These are phyloP conservation scores for Solanum hybrid DNA, from an alignment of 305 asterid genomes.

Conservation along the genomic window DNA sequence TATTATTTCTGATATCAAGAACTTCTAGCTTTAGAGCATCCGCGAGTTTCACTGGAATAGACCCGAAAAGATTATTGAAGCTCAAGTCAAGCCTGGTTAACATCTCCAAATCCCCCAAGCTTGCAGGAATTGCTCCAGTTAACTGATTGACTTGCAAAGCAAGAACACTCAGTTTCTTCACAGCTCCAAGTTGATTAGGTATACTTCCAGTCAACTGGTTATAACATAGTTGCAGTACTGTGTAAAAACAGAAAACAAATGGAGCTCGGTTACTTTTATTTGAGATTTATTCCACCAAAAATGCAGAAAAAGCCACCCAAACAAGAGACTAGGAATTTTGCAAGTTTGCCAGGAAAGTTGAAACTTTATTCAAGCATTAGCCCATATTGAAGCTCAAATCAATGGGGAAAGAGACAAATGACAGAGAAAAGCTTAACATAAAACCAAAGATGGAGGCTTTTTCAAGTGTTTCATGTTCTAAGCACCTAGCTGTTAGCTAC, in stretches of 20 bases:
- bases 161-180: conserved; percentile 66
- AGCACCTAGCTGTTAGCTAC: not conserved
- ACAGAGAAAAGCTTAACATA: not conserved
- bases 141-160: conserved; percentile 77
- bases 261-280: not conserved
- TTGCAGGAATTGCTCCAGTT: conserved; percentile 88
- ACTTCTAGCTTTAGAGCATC: conserved; percentile 46
- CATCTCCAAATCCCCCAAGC: conserved; percentile 47
- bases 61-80: conserved; percentile 64
- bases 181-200: conserved; percentile 61
- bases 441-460: not conserved
- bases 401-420: not conserved
- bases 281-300: not conserved
- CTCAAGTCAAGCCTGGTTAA: conserved; percentile 83
- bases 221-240: conserved; percentile 89
- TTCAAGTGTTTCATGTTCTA: not conserved
- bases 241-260: conserved; percentile 1
- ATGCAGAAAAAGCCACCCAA: not conserved
- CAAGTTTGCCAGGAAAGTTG: not conserved
- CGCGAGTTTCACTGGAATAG: conserved; percentile 58
- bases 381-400: not conserved
- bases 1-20: conserved; percentile 71
- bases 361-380: not conserved
- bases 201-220: conserved; percentile 65
- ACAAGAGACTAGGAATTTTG: not conserved